Evolutionary conservation across 768 basidiomycete species (phyloP), one percentile per base, ranked within the genome.

Genomic region (Trametes cingulata): DNA sequence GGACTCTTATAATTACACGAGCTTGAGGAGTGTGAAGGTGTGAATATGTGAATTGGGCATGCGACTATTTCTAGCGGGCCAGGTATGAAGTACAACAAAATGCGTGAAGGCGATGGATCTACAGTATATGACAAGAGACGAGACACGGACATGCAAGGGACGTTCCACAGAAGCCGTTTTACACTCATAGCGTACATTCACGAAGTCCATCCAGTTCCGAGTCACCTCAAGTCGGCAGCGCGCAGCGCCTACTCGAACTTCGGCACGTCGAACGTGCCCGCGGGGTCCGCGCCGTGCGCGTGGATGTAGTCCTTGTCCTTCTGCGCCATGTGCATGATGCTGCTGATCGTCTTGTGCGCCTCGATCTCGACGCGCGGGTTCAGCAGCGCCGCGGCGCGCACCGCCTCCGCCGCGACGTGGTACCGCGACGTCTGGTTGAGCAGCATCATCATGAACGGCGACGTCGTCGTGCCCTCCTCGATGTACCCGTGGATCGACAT

Each of bases 381-480:
- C 54, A 73, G 68, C 33, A 65, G 62, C 7, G 85, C 81, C 10
- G 80, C 86, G 35, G 81, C 81, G 14, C 80, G 79, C 36, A 90
- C 76, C 8, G 87, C 88, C 13, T 77, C 78, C 5, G 80, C 74
- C 33, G 88, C 88, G 39, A 90, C 79, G 54, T 86, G 76, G 70
- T 83, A 90, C 37, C 88, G 80, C 29, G 87, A 88, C 0, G 86
- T 86, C 52, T 77, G 74, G 71, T 90, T 90, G 69, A 80, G 80
- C 17, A 90, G 71, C 88, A 90, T 86, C 89, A 90, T 90, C 85
- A 89, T 87, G 62, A 90, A 91, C n/a, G 89, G 88, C 10, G 88
- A 87, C 22, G 91, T 93, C 17, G 91, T 92, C 1, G 88, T 90
- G 14, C 90, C 87, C 73, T 90, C 88, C 69, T 90, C 89, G 36